These are phyloP conservation scores for Boehmeria nivea DNA, from an alignment of 306 rosid species.

Conservation along the genomic window DNA sequence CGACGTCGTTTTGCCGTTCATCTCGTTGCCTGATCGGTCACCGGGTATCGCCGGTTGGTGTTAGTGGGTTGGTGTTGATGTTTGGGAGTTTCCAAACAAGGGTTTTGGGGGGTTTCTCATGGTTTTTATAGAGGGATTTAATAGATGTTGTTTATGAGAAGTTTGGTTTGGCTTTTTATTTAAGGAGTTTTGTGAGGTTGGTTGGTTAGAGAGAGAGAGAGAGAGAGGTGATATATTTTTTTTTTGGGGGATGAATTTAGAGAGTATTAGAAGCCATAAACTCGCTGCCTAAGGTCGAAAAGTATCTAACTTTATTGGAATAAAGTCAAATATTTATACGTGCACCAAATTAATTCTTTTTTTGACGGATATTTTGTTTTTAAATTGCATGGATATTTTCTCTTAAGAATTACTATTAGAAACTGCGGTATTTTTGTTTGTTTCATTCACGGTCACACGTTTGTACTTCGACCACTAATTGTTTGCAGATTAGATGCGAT, in stretches of 20 bases:
- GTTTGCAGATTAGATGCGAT: too few relatives aligned
- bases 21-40: too few relatives aligned
- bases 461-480: too few relatives aligned
- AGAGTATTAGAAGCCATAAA: not conserved
- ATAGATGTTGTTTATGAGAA: not conserved
- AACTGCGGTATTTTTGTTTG: too few relatives aligned
- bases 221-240: not conserved
- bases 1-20: constrained; percentile 4
- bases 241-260: not conserved
- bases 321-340: not conserved
- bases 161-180: not conserved
- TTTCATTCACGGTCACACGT: too few relatives aligned
- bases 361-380: not conserved
- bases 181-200: not conserved
- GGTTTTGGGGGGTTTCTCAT: too few relatives aligned
- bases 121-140: not conserved
- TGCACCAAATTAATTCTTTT: constrained; percentile 1
- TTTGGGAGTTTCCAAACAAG: not conserved
- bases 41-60: not conserved
- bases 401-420: too few relatives aligned
- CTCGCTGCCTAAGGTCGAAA: not conserved
- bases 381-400: not conserved
- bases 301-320: not conserved
- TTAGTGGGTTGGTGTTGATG: not conserved
- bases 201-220: not conserved